A percentile compares a stretch with the other conserved stretches of the same genome.
Conservation (phyloP, 495 filamentous ascomycete genomes). For the Physcia stellaris region DNA sequence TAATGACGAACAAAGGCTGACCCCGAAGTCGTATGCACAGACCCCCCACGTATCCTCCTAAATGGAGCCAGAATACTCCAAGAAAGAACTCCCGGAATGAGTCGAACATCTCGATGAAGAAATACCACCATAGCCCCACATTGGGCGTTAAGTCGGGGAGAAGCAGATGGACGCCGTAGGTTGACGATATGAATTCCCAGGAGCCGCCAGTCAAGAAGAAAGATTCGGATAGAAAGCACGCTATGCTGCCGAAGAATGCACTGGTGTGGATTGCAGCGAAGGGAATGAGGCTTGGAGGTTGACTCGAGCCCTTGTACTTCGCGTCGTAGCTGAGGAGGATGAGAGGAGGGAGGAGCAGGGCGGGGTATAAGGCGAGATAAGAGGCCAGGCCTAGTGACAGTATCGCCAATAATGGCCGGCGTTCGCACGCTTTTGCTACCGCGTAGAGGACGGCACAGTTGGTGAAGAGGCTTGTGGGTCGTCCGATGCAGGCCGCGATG, state of each 20-base stretch:
- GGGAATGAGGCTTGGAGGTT: constrained; percentile 12
- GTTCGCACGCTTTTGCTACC: constrained; percentile 66
- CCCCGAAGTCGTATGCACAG: constrained; percentile 63
- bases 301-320: not conserved
- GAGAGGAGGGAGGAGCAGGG: constrained; percentile 72
- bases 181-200: constrained; percentile 73
- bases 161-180: constrained; percentile 82
- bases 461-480: constrained; percentile 82
- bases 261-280: constrained; percentile 40
- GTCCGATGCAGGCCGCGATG: constrained; percentile 80
- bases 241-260: constrained; percentile 31
- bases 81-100: constrained; percentile 95
- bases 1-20: constrained; percentile 77
- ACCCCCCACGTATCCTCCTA: constrained; percentile 75
- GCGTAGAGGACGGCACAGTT: constrained; percentile 78
- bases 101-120: constrained; percentile 99
- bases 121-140: constrained; percentile 98
- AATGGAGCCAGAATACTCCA: constrained; percentile 93
- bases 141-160: constrained; percentile 92
- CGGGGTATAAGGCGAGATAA: constrained; percentile 85
- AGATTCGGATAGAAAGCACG: constrained; percentile 54
- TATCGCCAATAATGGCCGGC: constrained; percentile 62
- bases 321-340: constrained; percentile 71
- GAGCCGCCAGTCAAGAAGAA: constrained; percentile 61
- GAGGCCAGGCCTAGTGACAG: constrained; percentile 73